A percentile compares a stretch with the other conserved stretches of the same genome.
phyloP scores from a whole-genome alignment of 495 filamentous ascomycete species.

The Penicillium roqueforti region DNA sequence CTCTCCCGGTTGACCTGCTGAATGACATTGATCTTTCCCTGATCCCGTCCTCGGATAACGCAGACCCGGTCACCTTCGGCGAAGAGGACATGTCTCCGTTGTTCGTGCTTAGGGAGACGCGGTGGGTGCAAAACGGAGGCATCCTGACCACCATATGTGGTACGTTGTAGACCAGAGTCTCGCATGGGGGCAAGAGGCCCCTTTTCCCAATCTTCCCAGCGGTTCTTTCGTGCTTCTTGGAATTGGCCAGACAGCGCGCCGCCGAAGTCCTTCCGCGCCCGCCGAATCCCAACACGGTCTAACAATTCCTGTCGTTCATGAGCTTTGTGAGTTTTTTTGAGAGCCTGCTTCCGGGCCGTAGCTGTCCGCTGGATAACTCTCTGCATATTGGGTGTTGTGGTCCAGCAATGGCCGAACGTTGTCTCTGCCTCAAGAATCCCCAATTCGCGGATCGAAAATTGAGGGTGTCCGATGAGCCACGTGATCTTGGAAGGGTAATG shows the following conservation, averaged over 20 bases:
- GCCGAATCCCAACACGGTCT: constrained; percentile 30
- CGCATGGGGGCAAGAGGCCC: constrained; percentile 71
- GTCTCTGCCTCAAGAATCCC: constrained; percentile 19
- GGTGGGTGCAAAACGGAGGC: constrained; percentile 33
- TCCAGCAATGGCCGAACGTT: constrained; percentile 32
- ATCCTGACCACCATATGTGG: constrained; percentile 49
- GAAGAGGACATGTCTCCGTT: constrained; percentile 59
- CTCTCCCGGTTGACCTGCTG: constrained; percentile 49
- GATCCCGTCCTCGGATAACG: constrained; percentile 67
- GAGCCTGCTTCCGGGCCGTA: constrained; percentile 60
- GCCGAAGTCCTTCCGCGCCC: constrained; percentile 33
- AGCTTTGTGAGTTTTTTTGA: constrained; percentile 42
- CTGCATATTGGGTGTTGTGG: constrained; percentile 55
- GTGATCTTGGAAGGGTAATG: constrained; percentile 15
- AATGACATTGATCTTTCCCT: constrained; percentile 75
- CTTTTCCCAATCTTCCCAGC: constrained; percentile 68
- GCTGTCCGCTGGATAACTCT: constrained; percentile 67
- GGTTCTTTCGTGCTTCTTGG: constrained; percentile 30
- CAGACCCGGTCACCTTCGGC: constrained; percentile 71
- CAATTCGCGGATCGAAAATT: constrained; percentile 34
- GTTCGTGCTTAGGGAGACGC: constrained; percentile 40
- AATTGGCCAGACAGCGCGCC: constrained; percentile 28
- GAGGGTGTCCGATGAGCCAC: constrained; percentile 25
- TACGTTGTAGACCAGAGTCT: constrained; percentile 52
- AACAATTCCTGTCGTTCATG: constrained; percentile 35